A percentile compares a stretch with the other conserved stretches of the same genome.
These are phyloP conservation scores for Xerocomellus dryophilus DNA, from an alignment of 768 basidiomycete genomes.

Conservation along the genomic window DNA sequence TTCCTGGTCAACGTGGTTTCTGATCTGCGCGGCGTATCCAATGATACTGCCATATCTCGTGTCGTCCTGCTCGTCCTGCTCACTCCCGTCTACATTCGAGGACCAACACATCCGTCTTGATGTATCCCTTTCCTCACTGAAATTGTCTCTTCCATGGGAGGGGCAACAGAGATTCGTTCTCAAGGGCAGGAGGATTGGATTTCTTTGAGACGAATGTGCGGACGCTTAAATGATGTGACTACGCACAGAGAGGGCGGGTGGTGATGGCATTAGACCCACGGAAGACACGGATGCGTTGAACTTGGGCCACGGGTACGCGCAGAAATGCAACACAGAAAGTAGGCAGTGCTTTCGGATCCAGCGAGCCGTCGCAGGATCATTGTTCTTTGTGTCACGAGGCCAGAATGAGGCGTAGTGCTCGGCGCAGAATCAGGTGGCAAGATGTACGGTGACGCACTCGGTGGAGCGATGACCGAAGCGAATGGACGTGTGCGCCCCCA, in stretches of 20 bases:
- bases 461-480: constrained; percentile 37
- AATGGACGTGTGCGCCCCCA: constrained; percentile 32
- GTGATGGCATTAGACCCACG: constrained; percentile 8
- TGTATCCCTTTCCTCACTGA: constrained; percentile 26
- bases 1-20: constrained; percentile 13
- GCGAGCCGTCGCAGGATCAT: constrained; percentile 30
- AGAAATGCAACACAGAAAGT: constrained; percentile 28
- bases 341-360: constrained; percentile 17
- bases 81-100: constrained; percentile 15
- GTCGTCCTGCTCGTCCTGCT: constrained; percentile 9
- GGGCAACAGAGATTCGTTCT: constrained; percentile 59
- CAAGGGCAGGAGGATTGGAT: constrained; percentile 38
- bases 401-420: constrained; percentile 1
- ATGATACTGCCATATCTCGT: constrained; percentile 11
- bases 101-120: constrained; percentile 9
- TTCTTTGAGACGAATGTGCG: constrained; percentile 21
- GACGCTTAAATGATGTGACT: constrained; percentile 8
- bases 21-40: constrained; percentile 5
- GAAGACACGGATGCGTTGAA: constrained; percentile 17
- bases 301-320: constrained; percentile 33
- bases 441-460: constrained; percentile 23
- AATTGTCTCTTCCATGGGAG: constrained; percentile 45
- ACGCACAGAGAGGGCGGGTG: constrained; percentile 22
- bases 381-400: neutral
- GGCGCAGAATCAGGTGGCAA: constrained; percentile 26